phyloP scores from a whole-genome alignment of 371 early-diverging fungal species.

The Coemansia sp. region DNA sequence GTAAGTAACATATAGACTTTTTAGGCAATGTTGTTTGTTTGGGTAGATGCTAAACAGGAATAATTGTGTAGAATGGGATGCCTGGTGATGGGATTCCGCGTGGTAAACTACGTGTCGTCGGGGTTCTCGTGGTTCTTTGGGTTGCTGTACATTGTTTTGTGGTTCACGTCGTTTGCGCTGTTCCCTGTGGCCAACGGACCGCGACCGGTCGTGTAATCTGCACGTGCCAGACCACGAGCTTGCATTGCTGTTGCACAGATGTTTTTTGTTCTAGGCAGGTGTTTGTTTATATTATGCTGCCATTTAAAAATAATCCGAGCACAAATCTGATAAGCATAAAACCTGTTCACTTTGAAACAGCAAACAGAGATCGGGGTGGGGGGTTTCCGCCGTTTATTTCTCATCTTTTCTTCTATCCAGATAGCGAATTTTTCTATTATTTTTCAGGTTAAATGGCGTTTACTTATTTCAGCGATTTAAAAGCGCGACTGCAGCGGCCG shows the following conservation, averaged over 20 bases:
- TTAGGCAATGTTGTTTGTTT: background rate
- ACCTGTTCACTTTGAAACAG: background rate
- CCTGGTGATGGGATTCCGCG: conserved; percentile 26
- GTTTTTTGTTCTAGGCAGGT: background rate
- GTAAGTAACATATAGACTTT: conserved; percentile 18
- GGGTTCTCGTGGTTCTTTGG: conserved; percentile 45
- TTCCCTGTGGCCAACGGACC: conserved; percentile 28
- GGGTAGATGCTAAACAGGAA: background rate
- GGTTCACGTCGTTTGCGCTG: conserved; percentile 43
- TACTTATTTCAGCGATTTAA: conserved; percentile 30
- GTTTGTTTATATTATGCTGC: background rate
- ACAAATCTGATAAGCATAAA: background rate
- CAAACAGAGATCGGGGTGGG: background rate
- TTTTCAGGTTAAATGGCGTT: conserved; percentile 13
- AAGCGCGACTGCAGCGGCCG: conserved; percentile 37
- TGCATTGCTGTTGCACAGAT: background rate
- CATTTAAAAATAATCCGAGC: background rate
- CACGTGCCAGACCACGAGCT: background rate
- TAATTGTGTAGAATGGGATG: conserved; percentile 35
- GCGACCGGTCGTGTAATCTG: conserved; percentile 2
- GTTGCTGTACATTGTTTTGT: conserved; percentile 37
- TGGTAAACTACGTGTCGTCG: conserved; percentile 33
- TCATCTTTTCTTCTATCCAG: background rate
- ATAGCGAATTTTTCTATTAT: background rate
- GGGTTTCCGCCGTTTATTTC: background rate